phyloP scores from a whole-genome alignment of 2,329 filamentous ascomycete genomes.

The Colletotrichum sp. region DNA sequence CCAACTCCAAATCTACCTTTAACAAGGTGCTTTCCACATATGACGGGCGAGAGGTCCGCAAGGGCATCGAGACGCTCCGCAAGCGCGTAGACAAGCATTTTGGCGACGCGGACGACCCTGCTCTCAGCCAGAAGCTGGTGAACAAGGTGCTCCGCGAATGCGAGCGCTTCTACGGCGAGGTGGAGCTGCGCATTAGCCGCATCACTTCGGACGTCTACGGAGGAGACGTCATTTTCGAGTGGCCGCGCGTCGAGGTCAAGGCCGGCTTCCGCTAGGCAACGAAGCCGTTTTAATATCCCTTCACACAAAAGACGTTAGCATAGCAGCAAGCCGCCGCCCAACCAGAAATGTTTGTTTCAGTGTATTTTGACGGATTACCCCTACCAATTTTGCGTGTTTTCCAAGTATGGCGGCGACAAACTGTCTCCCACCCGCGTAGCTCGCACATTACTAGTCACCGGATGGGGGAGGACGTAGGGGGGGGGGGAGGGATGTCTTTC shows the following conservation, averaged over 20 bases:
- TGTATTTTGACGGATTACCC: not conserved
- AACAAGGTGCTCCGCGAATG: constrained; percentile 64
- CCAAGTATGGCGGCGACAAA: not conserved
- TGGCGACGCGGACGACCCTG: constrained; percentile 82
- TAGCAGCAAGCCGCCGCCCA: not conserved
- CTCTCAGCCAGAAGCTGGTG: constrained; percentile 64
- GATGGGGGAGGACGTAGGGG: not conserved
- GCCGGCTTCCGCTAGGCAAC: constrained; percentile 49
- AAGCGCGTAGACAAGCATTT: constrained; percentile 98
- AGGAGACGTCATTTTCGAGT: constrained; percentile 69
- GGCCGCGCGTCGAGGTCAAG: constrained; percentile 69
- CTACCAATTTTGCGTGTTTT: not conserved
- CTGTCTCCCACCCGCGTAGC: not conserved
- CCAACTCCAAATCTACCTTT: constrained; percentile 81
- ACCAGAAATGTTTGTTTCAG: not conserved
- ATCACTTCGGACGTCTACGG: constrained; percentile 69
- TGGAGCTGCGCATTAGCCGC: constrained; percentile 64
- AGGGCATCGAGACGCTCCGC: constrained; percentile 86
- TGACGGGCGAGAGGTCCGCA: constrained; percentile 83
- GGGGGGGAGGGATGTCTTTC: not conserved
- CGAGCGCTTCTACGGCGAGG: constrained; percentile 66
- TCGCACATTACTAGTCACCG: not conserved
- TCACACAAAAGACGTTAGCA: not conserved
- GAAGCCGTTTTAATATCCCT: not conserved
- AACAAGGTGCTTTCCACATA: constrained; percentile 84